These are phyloP conservation scores for Vararia minispora DNA, from an alignment of 768 basidiomycete species.

Conservation along the genomic window DNA sequence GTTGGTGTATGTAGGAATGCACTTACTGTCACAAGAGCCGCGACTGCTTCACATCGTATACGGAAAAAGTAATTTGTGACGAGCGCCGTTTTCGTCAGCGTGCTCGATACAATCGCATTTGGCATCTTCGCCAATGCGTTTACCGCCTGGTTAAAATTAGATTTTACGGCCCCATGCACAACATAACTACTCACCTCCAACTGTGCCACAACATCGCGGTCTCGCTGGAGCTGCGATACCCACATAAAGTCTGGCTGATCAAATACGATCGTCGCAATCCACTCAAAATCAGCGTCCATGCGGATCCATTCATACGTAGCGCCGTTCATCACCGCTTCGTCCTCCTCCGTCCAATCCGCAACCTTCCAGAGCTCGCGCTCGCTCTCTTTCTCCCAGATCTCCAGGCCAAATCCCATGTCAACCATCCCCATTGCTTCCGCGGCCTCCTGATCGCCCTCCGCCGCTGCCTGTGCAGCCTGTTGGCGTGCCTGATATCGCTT, in stretches of 20 bases:
- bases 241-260: slow-evolving; percentile 98
- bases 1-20: slow-evolving; percentile 4
- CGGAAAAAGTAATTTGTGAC: slow-evolving; percentile 95
- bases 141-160: slow-evolving; percentile 57
- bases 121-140: slow-evolving; percentile 74
- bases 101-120: slow-evolving; percentile 79
- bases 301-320: slow-evolving; percentile 99
- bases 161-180: slow-evolving; percentile 4
- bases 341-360: slow-evolving; percentile 95
- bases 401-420: slow-evolving; percentile 87
- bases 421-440: slow-evolving; percentile 91
- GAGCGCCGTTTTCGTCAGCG: slow-evolving; percentile 85
- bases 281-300: slow-evolving; percentile 98
- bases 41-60: slow-evolving; percentile 89
- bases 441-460: slow-evolving; percentile 85
- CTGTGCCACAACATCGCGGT: slow-evolving; percentile 95
- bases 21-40: slow-evolving; percentile 71
- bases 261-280: slow-evolving; percentile 89
- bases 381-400: slow-evolving; percentile 93
- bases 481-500: slow-evolving; percentile 93
- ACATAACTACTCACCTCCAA: slow-evolving; percentile 60
- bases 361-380: slow-evolving; percentile 94
- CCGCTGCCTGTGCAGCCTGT: slow-evolving; percentile 86
- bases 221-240: slow-evolving; percentile 91
- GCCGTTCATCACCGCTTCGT: slow-evolving; percentile 85